Conservation (phyloP, 1,284 basidiomycete genomes). For the Ganoderma lucidum region DNA sequence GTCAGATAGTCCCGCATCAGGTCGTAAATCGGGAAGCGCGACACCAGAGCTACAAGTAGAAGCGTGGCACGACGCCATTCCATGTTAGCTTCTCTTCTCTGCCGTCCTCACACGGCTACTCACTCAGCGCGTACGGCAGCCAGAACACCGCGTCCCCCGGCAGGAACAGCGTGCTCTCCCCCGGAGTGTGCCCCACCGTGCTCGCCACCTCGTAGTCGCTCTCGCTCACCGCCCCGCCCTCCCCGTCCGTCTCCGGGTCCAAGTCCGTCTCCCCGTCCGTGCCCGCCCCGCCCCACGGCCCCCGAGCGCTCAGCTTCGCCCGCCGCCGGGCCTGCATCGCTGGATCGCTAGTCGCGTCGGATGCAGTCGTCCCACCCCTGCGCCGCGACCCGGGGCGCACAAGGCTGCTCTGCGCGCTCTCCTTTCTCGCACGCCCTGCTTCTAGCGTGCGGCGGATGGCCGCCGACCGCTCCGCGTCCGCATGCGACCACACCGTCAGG, state of each 20-base stretch:
- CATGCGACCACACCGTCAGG: constrained; percentile 93
- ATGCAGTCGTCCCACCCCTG: constrained; percentile 59
- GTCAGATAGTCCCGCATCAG: constrained; percentile 93
- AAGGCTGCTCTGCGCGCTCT: constrained; percentile 71
- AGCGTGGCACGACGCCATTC: neutral
- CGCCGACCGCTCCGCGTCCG: constrained; percentile 83
- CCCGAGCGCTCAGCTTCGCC: constrained; percentile 63
- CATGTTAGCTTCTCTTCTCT: neutral
- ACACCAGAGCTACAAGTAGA: constrained; percentile 73
- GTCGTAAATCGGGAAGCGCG: constrained; percentile 91
- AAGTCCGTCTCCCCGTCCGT: constrained; percentile 73
- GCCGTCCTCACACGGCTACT: constrained; percentile 42
- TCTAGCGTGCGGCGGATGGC: constrained; percentile 86
- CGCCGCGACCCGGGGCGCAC: constrained; percentile 61
- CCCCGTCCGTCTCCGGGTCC: constrained; percentile 67
- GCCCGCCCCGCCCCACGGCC: constrained; percentile 63
- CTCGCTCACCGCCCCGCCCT: constrained; percentile 75
- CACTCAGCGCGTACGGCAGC: constrained; percentile 91
- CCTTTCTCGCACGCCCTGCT: constrained; percentile 77
- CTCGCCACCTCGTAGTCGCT: constrained; percentile 84
- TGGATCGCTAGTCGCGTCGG: constrained; percentile 56
- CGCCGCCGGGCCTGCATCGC: constrained; percentile 61
- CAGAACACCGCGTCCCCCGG: constrained; percentile 92
- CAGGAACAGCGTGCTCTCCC: constrained; percentile 85
- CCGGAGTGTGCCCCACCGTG: constrained; percentile 78